These are phyloP conservation scores for Penicillium coffeae DNA, from an alignment of 495 filamentous ascomycete genomes.

Conservation along the genomic window DNA sequence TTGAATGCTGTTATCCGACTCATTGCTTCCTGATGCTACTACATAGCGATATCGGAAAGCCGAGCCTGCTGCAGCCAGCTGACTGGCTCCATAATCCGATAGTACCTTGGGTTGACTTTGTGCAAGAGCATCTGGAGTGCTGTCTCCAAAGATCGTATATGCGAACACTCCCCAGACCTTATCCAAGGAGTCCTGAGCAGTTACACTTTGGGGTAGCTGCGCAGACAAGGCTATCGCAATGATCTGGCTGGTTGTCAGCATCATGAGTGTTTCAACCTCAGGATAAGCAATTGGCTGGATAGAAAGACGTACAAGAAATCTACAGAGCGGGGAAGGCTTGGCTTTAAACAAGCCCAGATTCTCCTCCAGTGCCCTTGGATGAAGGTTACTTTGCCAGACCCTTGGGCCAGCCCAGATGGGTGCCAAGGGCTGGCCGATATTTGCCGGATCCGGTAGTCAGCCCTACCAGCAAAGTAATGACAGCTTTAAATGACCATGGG, in stretches of 20 bases:
- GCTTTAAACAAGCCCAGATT: background rate
- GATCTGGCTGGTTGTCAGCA: background rate
- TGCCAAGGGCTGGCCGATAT: too few species aligned
- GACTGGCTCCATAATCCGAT: slow-evolving; percentile 65
- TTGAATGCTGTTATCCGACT: slow-evolving; percentile 33
- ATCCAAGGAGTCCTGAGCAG: slow-evolving; percentile 37
- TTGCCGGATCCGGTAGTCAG: background rate
- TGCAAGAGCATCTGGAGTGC: slow-evolving; percentile 54
- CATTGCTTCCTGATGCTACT: slow-evolving; percentile 34
- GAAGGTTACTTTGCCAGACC: background rate
- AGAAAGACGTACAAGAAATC: too few species aligned
- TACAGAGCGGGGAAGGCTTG: slow-evolving; percentile 4
- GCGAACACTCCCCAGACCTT: slow-evolving; percentile 66
- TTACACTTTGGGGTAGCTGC: slow-evolving; percentile 1
- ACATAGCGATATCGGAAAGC: slow-evolving; percentile 61
- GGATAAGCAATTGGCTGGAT: slow-evolving; percentile 5
- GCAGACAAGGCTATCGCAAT: background rate
- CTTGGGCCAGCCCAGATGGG: background rate
- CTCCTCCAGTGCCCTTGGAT: background rate
- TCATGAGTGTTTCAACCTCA: background rate
- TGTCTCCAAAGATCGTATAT: slow-evolving; percentile 71
- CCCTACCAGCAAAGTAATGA: background rate
- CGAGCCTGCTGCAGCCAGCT: slow-evolving; percentile 58
- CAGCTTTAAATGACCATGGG: too few species aligned
- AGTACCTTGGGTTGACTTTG: slow-evolving; percentile 43